Conservation (phyloP, 2,329 filamentous ascomycete genomes). For the Septoria petroselini region DNA sequence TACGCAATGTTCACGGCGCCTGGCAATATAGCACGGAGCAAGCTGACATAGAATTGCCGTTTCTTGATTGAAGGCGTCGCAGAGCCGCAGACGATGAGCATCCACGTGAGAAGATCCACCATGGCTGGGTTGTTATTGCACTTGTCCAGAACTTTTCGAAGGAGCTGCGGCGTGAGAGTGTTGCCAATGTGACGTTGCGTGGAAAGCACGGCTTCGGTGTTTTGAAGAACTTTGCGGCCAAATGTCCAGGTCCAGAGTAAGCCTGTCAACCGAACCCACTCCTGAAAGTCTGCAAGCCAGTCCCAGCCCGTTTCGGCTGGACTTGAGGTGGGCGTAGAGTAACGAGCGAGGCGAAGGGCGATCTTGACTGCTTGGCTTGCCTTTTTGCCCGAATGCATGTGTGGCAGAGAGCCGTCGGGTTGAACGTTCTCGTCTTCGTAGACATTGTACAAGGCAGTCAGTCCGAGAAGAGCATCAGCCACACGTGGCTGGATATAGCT, state of each 20-base stretch:
- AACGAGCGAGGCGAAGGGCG: slow-evolving; percentile 15
- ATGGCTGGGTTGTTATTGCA: slow-evolving; percentile 2
- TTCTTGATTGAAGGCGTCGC: slow-evolving; percentile 5
- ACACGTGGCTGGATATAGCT: slow-evolving; percentile 5
- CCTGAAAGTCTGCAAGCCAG: slow-evolving; percentile 18
- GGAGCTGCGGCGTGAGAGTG: slow-evolving; percentile 10
- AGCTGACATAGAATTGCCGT: slow-evolving; percentile 12
- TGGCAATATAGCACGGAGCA: slow-evolving; percentile 13
- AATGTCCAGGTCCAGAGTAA: slow-evolving; percentile 24
- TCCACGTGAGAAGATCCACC: slow-evolving; percentile 19
- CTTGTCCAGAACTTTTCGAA: slow-evolving; percentile 5
- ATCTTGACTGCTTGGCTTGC: slow-evolving; percentile 19
- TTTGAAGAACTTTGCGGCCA: slow-evolving; percentile 16
- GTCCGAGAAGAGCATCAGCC: slow-evolving; percentile 18
- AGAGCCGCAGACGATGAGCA: slow-evolving; percentile 18
- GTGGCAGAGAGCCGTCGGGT: slow-evolving; percentile 12
- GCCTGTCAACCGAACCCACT: slow-evolving; percentile 15
- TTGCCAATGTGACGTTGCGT: slow-evolving; percentile 15
- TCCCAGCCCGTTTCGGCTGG: slow-evolving; percentile 4
- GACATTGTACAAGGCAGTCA: slow-evolving; percentile 22
- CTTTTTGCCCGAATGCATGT: slow-evolving; percentile 18
- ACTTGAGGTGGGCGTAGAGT: slow-evolving; percentile 15
- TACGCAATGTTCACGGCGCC: not conserved
- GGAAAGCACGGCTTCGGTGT: slow-evolving; percentile 12
- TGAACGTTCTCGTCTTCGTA: not conserved